Base-by-base conservation (phyloP, 805 yeast genomes). In the Kuraishia capsulata region DNA sequence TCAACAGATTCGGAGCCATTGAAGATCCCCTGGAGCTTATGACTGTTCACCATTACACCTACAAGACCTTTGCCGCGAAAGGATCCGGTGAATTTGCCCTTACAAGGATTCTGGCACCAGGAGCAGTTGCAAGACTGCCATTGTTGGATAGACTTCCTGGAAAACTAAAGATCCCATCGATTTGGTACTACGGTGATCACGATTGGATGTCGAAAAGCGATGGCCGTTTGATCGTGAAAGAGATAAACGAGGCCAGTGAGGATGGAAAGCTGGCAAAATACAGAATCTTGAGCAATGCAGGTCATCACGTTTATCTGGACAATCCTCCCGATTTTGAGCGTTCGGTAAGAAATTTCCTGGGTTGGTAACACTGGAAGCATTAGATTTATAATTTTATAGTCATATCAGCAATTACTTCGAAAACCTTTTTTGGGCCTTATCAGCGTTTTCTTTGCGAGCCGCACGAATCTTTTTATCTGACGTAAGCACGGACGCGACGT, bases 121-220 rank as follows among this genome's bases (percentile, higher is more conserved):
- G 80, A 10, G 78, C 78, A 0, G 42, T 67, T 18, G 72, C 84
- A 0, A 67, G 71, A 44, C 52, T 73, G 30, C 86, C 87, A 2
- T 53, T 79, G 33, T 44, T 73, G 24, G 78, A 73, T 44, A 63
- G 85, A 47, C 55, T 67, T 46, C 76, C 64, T 13, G 59, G 45
- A 35, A 55, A 66, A 36, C 38, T 59, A 1, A 42, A 47, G 14
- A 44, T 72, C 13, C 76, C 76, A 3, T 64, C 76, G 1, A 53
- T 76, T 23, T 76, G 82, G 79, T 44, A 78, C 19, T 79, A 79
- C 48, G 87, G 87, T 8, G 84, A 78, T 42, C 60, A 56, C 29
- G 87, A 79, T 53, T 79, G 87, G 87, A 79, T 79, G 86, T 73
- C 73, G 43, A 71, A 65, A 38, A 67, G 64, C 34, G 82, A 80